Evolutionary conservation across 2,329 filamentous ascomycete genomes (phyloP).

Genomic region (Tolypocladium sp.): DNA sequence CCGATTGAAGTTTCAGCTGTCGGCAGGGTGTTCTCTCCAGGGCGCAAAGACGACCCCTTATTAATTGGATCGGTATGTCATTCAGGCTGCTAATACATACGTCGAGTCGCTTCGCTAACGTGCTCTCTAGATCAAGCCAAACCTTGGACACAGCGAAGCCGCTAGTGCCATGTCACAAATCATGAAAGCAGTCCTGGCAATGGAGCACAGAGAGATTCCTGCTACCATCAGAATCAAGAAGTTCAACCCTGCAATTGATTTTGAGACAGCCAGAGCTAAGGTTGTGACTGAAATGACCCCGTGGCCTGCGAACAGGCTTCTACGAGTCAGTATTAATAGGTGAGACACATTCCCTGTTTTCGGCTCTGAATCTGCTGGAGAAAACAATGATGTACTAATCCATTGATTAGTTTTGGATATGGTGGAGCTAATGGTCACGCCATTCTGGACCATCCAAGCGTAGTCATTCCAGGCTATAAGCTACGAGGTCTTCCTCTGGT

Average conservation of each 20-base stretch:
- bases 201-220: too few species aligned
- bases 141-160: too few species aligned
- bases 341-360: too few species aligned
- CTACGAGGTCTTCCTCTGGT: background rate
- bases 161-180: too few species aligned
- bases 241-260: background rate
- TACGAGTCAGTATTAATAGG: background rate
- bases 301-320: background rate
- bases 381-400: too few species aligned
- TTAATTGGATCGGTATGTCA: background rate
- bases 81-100: too few species aligned
- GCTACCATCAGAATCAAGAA: too few species aligned
- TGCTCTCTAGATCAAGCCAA: too few species aligned
- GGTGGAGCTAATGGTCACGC: background rate
- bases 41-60: background rate
- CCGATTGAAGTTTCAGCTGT: background rate
- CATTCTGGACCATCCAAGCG: background rate
- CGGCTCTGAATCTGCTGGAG: too few species aligned
- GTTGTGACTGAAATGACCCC: background rate
- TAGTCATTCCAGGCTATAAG: background rate
- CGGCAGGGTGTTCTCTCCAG: background rate
- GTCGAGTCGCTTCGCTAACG: too few species aligned
- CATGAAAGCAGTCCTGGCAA: too few species aligned
- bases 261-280: background rate
- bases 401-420: background rate